Conservation (phyloP, 306 rosid species). For the Corylus americana region DNA sequence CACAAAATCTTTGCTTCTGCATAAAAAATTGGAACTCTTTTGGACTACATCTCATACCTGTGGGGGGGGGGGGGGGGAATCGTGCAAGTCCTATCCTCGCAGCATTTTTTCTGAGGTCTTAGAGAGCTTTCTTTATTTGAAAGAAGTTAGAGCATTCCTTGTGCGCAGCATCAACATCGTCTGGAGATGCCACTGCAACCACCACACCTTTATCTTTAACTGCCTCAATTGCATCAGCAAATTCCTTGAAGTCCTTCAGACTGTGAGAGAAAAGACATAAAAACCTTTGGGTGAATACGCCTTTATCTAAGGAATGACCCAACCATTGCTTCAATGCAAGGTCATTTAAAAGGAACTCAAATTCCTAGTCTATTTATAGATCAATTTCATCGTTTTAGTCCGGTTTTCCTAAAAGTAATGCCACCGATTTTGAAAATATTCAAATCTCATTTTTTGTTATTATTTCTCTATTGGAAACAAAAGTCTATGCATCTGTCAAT, state of each 20-base stretch:
- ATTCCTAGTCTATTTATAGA: not conserved
- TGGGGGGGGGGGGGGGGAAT: too few species aligned
- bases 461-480: not conserved
- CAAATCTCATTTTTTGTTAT: not conserved
- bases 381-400: not conserved
- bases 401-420: not conserved
- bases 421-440: not conserved
- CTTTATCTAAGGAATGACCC: too few species aligned
- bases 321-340: not conserved
- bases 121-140: slow-evolving; percentile 83
- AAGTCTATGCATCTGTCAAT: slow-evolving; percentile 14
- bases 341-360: not conserved
- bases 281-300: too few species aligned
- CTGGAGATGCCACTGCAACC: slow-evolving; percentile 95
- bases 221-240: slow-evolving; percentile 66
- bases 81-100: too few species aligned
- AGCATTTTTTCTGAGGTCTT: slow-evolving; percentile 3
- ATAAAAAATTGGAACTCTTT: not conserved
- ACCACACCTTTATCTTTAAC: slow-evolving; percentile 80
- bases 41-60: not conserved
- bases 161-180: slow-evolving; percentile 77
- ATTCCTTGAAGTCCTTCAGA: slow-evolving; percentile 82
- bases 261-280: slow-evolving; percentile 39
- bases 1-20: not conserved
- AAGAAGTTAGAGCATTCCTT: slow-evolving; percentile 65